Evolutionary conservation across 2,329 filamentous ascomycete genomes (phyloP).

Genomic region (Blastomyces parvus): DNA sequence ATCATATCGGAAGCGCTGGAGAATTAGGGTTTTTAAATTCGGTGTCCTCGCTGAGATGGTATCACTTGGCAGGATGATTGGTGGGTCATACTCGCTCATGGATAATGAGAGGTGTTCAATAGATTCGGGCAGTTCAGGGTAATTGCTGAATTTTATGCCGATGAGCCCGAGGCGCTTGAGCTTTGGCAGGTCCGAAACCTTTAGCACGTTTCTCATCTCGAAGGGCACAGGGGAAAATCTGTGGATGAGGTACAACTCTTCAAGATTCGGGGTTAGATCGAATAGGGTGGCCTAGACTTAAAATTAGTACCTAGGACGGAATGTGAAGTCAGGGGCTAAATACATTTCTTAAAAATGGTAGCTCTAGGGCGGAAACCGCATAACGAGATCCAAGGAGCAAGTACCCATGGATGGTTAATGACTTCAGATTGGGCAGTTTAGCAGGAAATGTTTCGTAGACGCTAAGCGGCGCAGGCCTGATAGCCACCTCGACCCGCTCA

Average conservation of each 20-base stretch:
- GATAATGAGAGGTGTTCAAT: conserved; percentile 24
- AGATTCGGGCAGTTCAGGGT: conserved; percentile 21
- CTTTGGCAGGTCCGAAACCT: conserved; percentile 7
- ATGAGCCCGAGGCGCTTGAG: conserved; percentile 25
- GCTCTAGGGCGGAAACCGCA: not conserved
- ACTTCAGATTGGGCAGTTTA: conserved; percentile 6
- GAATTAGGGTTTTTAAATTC: conserved; percentile 23
- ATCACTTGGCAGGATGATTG: not conserved
- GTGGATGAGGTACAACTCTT: conserved; percentile 24
- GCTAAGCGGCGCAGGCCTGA: conserved; percentile 1
- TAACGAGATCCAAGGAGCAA: not conserved
- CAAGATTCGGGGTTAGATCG: conserved; percentile 23
- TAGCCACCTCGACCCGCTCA: conserved; percentile 13
- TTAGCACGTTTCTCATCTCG: not conserved
- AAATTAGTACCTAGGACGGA: not conserved
- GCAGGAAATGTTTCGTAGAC: conserved; percentile 3
- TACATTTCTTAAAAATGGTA: conserved; percentile 7
- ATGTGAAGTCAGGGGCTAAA: not conserved
- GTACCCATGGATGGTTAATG: not conserved
- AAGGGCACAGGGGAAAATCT: not conserved
- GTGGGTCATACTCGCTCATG: not conserved
- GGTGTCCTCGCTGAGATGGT: conserved; percentile 17
- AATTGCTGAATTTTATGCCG: conserved; percentile 18
- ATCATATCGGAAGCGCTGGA: conserved; percentile 11
- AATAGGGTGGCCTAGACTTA: conserved; percentile 13